Percentiles rank a stretch among this genome's conserved stretches.
Evolutionary conservation across 768 basidiomycete genomes (phyloP).

Genomic region (Gymnopilus dilepis): DNA sequence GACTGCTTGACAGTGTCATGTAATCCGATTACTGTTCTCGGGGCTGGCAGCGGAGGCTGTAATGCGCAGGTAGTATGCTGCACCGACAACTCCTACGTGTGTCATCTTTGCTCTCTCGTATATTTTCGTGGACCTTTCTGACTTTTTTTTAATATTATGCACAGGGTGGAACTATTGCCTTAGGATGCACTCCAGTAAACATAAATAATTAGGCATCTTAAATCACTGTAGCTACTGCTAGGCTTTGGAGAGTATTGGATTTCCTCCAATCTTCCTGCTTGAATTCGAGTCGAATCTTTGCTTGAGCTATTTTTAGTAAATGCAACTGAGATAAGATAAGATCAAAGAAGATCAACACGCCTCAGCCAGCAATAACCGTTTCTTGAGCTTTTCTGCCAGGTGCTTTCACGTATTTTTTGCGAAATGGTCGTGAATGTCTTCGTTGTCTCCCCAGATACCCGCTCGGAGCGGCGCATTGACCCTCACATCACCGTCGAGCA

Average conservation of each 20-base stretch:
- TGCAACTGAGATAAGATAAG: constrained; percentile 14
- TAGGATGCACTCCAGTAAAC: not conserved
- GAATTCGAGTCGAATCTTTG: too few species aligned
- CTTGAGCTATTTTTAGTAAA: not conserved
- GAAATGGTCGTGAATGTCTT: constrained; percentile 62
- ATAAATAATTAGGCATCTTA: too few species aligned
- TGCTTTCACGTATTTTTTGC: not conserved
- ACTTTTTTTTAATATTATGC: not conserved
- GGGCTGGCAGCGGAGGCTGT: not conserved
- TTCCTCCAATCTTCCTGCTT: too few species aligned
- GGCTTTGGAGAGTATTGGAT: too few species aligned
- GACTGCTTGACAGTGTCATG: not conserved
- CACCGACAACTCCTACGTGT: constrained; percentile 43
- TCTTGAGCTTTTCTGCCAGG: not conserved
- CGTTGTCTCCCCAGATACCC: constrained; percentile 86
- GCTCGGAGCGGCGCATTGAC: constrained; percentile 87
- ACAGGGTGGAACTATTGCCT: not conserved
- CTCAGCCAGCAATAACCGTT: not conserved
- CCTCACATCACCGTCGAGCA: constrained; percentile 73
- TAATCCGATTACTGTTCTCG: not conserved
- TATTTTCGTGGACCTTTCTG: not conserved
- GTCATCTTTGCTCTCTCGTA: not conserved
- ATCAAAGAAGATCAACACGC: not conserved
- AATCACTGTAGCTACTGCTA: too few species aligned
- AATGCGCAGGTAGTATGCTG: not conserved